Evolutionary conservation across 1,284 basidiomycete species (phyloP).

Genomic region (Macrocystidia cucumis): DNA sequence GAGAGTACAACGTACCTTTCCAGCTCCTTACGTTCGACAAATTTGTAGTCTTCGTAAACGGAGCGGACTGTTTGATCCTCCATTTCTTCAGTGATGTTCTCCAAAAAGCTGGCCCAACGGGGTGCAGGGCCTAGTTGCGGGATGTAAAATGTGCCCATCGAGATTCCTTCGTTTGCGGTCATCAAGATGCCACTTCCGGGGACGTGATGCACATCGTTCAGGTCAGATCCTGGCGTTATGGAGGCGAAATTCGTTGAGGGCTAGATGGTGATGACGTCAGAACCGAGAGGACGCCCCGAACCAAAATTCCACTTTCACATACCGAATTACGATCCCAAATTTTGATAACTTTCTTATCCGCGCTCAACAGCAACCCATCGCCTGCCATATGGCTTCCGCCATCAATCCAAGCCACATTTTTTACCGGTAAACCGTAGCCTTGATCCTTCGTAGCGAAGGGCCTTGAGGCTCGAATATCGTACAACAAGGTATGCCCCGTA

Average conservation of each 20-base stretch:
- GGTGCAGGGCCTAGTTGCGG: constrained; percentile 96
- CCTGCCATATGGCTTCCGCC: constrained; percentile 79
- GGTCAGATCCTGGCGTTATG: constrained; percentile 83
- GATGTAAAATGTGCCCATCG: constrained; percentile 89
- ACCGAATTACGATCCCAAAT: constrained; percentile 88
- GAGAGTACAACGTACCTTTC: constrained; percentile 50
- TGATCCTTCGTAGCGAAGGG: constrained; percentile 94
- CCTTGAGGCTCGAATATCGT: constrained; percentile 83
- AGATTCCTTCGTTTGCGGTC: constrained; percentile 89
- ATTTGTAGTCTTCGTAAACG: constrained; percentile 96
- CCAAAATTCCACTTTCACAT: constrained; percentile 29
- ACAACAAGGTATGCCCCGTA: constrained; percentile 90
- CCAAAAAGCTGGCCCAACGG: constrained; percentile 95
- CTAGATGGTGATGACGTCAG: constrained; percentile 27
- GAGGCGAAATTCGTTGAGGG: constrained; percentile 88
- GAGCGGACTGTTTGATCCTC: constrained; percentile 77
- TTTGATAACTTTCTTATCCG: constrained; percentile 93
- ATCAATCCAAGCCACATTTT: constrained; percentile 86
- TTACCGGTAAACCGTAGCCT: constrained; percentile 91
- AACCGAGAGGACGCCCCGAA: constrained; percentile 3
- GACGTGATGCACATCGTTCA: constrained; percentile 87
- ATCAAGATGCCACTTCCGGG: constrained; percentile 82
- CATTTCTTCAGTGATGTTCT: constrained; percentile 97
- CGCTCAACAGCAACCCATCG: constrained; percentile 82
- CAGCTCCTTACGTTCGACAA: constrained; percentile 86